Conservation (phyloP, 345 rosid species). For the Atalantia buxifolia region DNA sequence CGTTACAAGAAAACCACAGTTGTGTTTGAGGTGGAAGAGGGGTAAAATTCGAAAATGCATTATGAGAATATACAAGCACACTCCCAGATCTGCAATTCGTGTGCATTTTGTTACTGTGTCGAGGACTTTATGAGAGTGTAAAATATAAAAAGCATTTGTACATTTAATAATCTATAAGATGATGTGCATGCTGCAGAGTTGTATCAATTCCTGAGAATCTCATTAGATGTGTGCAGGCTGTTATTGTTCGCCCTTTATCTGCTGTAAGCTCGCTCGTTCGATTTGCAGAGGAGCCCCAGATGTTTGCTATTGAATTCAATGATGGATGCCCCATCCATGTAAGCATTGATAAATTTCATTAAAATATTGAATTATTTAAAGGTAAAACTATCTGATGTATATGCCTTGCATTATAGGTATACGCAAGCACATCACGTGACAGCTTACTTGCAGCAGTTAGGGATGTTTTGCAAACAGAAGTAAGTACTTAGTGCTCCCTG, state of each 20-base stretch:
- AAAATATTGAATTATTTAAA: slow-evolving; percentile 10
- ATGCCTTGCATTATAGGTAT: slow-evolving; percentile 54
- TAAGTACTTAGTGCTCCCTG: slow-evolving; percentile 45
- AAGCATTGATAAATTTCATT: slow-evolving; percentile 29
- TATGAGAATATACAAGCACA: not conserved
- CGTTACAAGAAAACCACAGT: not conserved
- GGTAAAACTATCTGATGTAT: slow-evolving; percentile 25
- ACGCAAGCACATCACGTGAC: slow-evolving; percentile 94
- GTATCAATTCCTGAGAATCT: slow-evolving; percentile 63
- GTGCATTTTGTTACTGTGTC: not conserved
- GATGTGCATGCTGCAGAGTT: slow-evolving; percentile 5
- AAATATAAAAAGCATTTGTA: not conserved
- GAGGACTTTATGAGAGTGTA: not conserved
- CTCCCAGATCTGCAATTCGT: no score
- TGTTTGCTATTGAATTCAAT: slow-evolving; percentile 93
- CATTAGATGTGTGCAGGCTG: slow-evolving; percentile 98
- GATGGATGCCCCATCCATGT: slow-evolving; percentile 98
- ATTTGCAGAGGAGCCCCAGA: slow-evolving; percentile 99
- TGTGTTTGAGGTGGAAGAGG: not conserved
- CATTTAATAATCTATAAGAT: not conserved
- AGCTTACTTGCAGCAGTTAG: slow-evolving; percentile 93
- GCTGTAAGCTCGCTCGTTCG: slow-evolving; percentile 89
- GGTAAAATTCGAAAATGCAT: not conserved
- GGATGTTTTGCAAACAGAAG: slow-evolving; percentile 96
- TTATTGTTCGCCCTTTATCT: slow-evolving; percentile 88